Conservation (phyloP, 768 basidiomycete genomes). For the Psilocybe cyanescens region DNA sequence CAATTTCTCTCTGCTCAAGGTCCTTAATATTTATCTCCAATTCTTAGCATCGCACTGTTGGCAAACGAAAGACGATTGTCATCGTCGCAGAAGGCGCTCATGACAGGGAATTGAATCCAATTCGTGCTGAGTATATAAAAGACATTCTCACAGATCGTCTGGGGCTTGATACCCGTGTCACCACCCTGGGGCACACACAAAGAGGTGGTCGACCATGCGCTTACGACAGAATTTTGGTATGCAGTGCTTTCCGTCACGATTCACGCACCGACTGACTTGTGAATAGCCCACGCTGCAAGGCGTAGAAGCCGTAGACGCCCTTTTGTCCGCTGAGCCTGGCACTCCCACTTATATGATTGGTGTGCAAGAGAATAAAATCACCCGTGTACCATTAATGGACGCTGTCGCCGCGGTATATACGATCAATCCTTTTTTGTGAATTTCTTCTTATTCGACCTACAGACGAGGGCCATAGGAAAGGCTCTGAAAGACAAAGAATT, state of each 20-base stretch:
- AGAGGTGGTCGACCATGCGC: slow-evolving; percentile 95
- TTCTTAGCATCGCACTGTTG: slow-evolving; percentile 81
- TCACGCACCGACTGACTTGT: not conserved
- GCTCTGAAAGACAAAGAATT: slow-evolving; percentile 88
- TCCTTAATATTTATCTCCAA: not conserved
- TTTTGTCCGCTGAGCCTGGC: slow-evolving; percentile 83
- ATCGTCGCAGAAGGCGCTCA: slow-evolving; percentile 98
- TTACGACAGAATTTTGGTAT: slow-evolving; percentile 87
- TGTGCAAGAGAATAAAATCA: slow-evolving; percentile 93
- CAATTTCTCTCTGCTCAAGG: slow-evolving; percentile 12
- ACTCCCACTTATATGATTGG: slow-evolving; percentile 99
- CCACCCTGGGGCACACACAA: slow-evolving; percentile 96
- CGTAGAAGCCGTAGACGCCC: slow-evolving; percentile 87
- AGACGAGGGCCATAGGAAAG: slow-evolving; percentile 87
- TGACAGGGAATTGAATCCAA: slow-evolving; percentile 88
- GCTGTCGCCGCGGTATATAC: slow-evolving; percentile 81
- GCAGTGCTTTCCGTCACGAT: slow-evolving; percentile 20
- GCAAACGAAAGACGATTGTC: slow-evolving; percentile 98
- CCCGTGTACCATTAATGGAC: slow-evolving; percentile 86
- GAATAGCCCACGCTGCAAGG: slow-evolving; percentile 93
- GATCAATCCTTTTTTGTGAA: not conserved
- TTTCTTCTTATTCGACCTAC: slow-evolving; percentile 4
- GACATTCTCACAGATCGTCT: slow-evolving; percentile 84
- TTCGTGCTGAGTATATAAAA: slow-evolving; percentile 90
- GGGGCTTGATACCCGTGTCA: slow-evolving; percentile 94